Evolutionary conservation across 805 yeast genomes (phyloP), one percentile per base, ranked within the genome.

Genomic region (Ogataea saltuana): DNA sequence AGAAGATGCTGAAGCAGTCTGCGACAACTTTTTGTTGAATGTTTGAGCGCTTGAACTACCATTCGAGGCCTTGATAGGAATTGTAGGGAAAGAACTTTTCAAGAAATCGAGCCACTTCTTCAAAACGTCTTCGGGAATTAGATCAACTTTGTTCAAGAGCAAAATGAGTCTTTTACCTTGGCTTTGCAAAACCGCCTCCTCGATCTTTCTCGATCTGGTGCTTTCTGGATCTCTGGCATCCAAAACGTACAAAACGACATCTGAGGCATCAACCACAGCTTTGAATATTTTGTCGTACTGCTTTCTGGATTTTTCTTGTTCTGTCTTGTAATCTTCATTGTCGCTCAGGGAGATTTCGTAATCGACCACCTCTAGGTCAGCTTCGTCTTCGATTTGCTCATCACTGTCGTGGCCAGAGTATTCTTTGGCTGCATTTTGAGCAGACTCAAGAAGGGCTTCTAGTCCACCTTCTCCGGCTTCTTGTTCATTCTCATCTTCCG

Each of bases 191-290:
- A 93, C 88, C 3, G 95, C 87, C 62, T 88, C 85, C 71, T 93
- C 99, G 31, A 93, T 90, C 61, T 81, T 88, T 62, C 82, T 80
- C 7, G 97, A 89, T 60, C 99, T 80, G 3, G 98, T 91, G 15
- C 88, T 83, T 65, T 88, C 96, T 42, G 99, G 99, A 66, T 93
- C 97, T 66, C 99, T 83, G 1, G 99, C 96, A 68, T 91, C 99
- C 59, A 91, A 70, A n/a, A 91, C 97, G 60, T 93, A 91, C 43
- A 90, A 72, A 15, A 91, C 73, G 42, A 91, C 96, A 63, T 91
- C 99, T 2, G 97, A 74, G 17, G 89, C 85, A 48, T 89, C 97
- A 17, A 93, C 90, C 27, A 93, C 97, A 12, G 89, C 76, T 66
- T 89, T 90, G 75, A 90, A 91, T 46, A 91, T 81, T 69, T 90